A percentile compares a stretch with the other conserved stretches of the same genome.
These are phyloP conservation scores for Sarocladium kiliense DNA, from an alignment of 2,329 filamentous ascomycete genomes.

Conservation along the genomic window DNA sequence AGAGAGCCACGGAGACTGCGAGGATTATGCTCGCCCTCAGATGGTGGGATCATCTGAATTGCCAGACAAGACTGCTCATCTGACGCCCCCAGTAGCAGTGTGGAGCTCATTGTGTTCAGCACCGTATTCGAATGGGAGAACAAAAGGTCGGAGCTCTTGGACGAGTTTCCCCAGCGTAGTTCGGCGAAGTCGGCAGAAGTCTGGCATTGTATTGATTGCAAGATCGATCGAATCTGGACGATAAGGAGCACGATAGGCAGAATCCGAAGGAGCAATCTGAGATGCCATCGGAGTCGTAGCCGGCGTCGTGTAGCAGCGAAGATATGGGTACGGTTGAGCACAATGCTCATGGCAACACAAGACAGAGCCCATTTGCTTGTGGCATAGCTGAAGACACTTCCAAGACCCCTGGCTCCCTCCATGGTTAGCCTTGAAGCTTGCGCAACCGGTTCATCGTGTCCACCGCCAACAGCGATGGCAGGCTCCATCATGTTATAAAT, in stretches of 20 bases:
- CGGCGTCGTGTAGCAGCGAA: slow-evolving; percentile 85
- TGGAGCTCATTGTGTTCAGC: slow-evolving; percentile 67
- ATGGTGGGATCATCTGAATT: slow-evolving; percentile 60
- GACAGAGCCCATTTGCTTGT: slow-evolving; percentile 89
- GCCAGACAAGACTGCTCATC: slow-evolving; percentile 72
- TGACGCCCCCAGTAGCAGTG: slow-evolving; percentile 65
- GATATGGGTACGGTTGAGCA: slow-evolving; percentile 88
- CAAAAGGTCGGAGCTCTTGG: slow-evolving; percentile 61
- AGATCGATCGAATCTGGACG: slow-evolving; percentile 61
- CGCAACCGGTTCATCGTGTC: slow-evolving; percentile 1
- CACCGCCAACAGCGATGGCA: slow-evolving; percentile 8
- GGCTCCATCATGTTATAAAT: slow-evolving; percentile 26
- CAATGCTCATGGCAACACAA: slow-evolving; percentile 78
- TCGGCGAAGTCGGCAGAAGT: slow-evolving; percentile 68
- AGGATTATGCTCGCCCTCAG: slow-evolving; percentile 42
- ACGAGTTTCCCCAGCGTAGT: slow-evolving; percentile 64
- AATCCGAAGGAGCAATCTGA: slow-evolving; percentile 65
- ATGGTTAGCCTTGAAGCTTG: slow-evolving; percentile 43
- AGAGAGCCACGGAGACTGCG: slow-evolving; percentile 69
- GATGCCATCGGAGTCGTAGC: slow-evolving; percentile 68
- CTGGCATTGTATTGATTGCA: slow-evolving; percentile 89
- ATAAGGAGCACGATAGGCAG: slow-evolving; percentile 66
- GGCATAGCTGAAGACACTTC: slow-evolving; percentile 83
- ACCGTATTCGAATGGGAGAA: slow-evolving; percentile 65
- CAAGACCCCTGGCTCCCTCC: slow-evolving; percentile 63